phyloP scores from a whole-genome alignment of 495 filamentous ascomycete genomes.

The Cenococcum geophilum region DNA sequence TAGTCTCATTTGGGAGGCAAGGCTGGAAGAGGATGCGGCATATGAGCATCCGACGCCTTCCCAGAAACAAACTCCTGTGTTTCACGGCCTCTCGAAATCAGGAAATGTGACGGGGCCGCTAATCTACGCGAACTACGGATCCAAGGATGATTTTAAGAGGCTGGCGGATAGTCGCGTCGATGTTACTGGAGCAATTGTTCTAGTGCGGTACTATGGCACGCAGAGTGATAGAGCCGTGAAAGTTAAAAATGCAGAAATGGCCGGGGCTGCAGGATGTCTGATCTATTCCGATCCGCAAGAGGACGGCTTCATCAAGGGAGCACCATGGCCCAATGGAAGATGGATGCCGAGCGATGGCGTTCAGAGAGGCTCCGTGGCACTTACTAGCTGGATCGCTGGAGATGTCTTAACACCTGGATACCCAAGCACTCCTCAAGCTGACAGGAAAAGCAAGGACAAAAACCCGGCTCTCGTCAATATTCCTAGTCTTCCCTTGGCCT shows the following conservation, averaged over 20 bases:
- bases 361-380: slow-evolving; percentile 73
- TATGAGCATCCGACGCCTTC: slow-evolving; percentile 44
- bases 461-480: slow-evolving; percentile 71
- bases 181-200: slow-evolving; percentile 70
- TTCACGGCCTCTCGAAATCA: slow-evolving; percentile 83
- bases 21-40: slow-evolving; percentile 66
- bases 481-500: slow-evolving; percentile 80
- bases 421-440: slow-evolving; percentile 64
- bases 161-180: slow-evolving; percentile 66
- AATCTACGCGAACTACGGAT: slow-evolving; percentile 90
- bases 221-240: slow-evolving; percentile 69
- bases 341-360: slow-evolving; percentile 75
- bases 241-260: slow-evolving; percentile 80
- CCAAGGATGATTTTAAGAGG: slow-evolving; percentile 69
- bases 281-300: slow-evolving; percentile 86
- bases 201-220: slow-evolving; percentile 74
- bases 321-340: slow-evolving; percentile 64
- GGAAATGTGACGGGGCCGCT: slow-evolving; percentile 89
- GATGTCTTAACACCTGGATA: slow-evolving; percentile 87
- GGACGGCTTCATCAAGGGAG: slow-evolving; percentile 65
- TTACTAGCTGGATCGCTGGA: slow-evolving; percentile 76
- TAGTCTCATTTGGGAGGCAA: slow-evolving; percentile 69
- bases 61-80: slow-evolving; percentile 60
- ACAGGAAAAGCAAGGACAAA: slow-evolving; percentile 60
- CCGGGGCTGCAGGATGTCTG: slow-evolving; percentile 77